Evolutionary conservation across 192 early-diverging fungal species (phyloP), one percentile per base, ranked within the genome.

Genomic region (Gorgonomyces haynaldii): DNA sequence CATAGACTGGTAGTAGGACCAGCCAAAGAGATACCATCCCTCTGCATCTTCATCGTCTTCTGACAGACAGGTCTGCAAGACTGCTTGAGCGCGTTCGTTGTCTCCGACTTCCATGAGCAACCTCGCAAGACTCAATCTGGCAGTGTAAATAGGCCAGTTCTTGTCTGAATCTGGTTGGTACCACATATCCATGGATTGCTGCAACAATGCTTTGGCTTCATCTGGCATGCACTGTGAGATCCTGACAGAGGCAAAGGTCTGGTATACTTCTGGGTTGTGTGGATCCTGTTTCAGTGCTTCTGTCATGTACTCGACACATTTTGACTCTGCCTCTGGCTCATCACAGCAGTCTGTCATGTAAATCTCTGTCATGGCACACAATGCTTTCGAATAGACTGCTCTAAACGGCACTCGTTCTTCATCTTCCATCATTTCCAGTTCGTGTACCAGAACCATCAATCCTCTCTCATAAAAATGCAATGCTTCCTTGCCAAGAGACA

Each of bases 311-410:
- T 72, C 53, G 47, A 89, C 85, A 56, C 90, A 93, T 30, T 73
- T 74, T 45, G 76, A 64, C 65, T 96, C 95, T 3, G 95, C 95
- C 16, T 89, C 78, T 4, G 78, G 74, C 40, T 91, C 87, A 62
- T 92, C 93, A 58, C 85, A 84, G 52, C 86, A 92, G 58, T 98
- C 95, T 0, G 96, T 96, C 65, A 98, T 78, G 61, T 90, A 98
- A 16, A 96, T 89, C 58, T 98, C 96, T 1, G 86, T 79, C 79
- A 98, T 91, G 28, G 91, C 85, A 62, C 88, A 91, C 17, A 91
- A 72, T 9, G 90, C 91, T 34, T 74, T 72, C 0, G 89, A 78
- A 45, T 88, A 16, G 16, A 22, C 27, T 12, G 10, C 26, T 22
- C 20, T 9, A 38, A 16, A 42, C 36, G 21, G 6, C 12, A 37